Conservation (phyloP, 2,329 filamentous ascomycete species). For the Elsinoe ampelina region DNA sequence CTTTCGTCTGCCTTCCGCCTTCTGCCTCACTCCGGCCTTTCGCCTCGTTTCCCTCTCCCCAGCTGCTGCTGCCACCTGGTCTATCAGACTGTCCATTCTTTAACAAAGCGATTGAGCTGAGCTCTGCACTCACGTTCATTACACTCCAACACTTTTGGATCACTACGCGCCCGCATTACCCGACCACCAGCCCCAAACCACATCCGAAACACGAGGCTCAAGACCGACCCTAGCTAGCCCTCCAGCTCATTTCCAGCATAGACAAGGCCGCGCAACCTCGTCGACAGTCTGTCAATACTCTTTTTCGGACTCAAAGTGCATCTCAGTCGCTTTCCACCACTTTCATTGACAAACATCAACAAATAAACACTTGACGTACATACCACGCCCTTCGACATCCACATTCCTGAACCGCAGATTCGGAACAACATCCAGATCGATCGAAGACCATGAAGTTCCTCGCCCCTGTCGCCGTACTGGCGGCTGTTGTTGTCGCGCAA, state of each 20-base stretch:
- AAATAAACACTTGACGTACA: constrained; percentile 8
- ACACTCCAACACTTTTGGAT: background rate
- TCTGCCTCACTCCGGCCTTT: constrained; percentile 3
- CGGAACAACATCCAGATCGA: constrained; percentile 2
- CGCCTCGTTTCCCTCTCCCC: background rate
- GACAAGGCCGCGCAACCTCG: constrained; percentile 12
- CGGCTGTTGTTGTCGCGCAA: constrained; percentile 9
- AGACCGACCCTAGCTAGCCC: background rate
- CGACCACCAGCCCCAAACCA: constrained; percentile 1
- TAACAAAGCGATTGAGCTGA: constrained; percentile 9
- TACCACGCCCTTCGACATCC: background rate
- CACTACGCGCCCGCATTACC: background rate
- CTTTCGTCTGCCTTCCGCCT: constrained; percentile 7
- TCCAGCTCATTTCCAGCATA: constrained; percentile 1
- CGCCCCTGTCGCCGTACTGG: constrained; percentile 14
- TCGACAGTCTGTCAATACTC: constrained; percentile 5
- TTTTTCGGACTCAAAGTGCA: constrained; percentile 2
- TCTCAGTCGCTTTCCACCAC: constrained; percentile 1
- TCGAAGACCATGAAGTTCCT: constrained; percentile 15
- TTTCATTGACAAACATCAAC: background rate
- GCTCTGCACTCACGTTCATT: constrained; percentile 5
- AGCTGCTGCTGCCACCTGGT: constrained; percentile 1
- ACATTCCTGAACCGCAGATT: background rate
- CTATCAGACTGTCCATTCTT: constrained; percentile 13
- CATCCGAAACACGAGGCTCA: constrained; percentile 1